phyloP scores from a whole-genome alignment of 129 eudicot species.

The Flaveria ramosissima region DNA sequence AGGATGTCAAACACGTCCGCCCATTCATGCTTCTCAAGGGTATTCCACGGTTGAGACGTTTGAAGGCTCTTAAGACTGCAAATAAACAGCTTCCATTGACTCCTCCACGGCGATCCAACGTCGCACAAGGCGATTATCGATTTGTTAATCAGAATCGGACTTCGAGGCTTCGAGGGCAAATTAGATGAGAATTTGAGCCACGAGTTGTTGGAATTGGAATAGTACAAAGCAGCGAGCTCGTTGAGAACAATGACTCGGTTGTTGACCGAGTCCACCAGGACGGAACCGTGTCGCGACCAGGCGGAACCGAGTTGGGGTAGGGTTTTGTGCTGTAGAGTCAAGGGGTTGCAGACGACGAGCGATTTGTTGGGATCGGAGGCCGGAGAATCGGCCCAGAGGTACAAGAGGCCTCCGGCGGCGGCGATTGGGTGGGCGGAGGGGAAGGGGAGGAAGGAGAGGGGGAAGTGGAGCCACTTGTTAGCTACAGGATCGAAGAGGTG shows the following conservation, averaged over 20 bases:
- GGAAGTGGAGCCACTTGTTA: slow-evolving; percentile 59
- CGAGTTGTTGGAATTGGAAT: slow-evolving; percentile 23
- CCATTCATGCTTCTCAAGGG: slow-evolving; percentile 73
- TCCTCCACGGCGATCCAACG: slow-evolving; percentile 93
- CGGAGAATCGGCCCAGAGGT: slow-evolving; percentile 71
- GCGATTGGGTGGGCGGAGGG: slow-evolving; percentile 72
- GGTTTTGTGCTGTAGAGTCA: slow-evolving; percentile 42
- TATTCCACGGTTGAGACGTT: slow-evolving; percentile 55
- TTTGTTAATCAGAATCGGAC: slow-evolving; percentile 59
- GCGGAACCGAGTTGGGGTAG: slow-evolving; percentile 95
- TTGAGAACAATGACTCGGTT: slow-evolving; percentile 65
- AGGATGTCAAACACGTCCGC: slow-evolving; percentile 86
- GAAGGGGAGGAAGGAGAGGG: slow-evolving; percentile 80
- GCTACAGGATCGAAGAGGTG: slow-evolving; percentile 39
- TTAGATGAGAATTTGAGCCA: slow-evolving; percentile 92
- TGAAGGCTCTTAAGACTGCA: slow-evolving; percentile 36
- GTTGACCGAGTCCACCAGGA: slow-evolving; percentile 52
- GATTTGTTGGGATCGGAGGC: slow-evolving; percentile 39
- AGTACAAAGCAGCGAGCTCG: slow-evolving; percentile 75
- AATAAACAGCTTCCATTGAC: slow-evolving; percentile 78
- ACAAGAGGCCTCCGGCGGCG: slow-evolving; percentile 69
- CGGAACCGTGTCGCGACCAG: slow-evolving; percentile 94
- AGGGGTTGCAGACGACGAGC: slow-evolving; percentile 69
- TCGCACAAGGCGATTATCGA: slow-evolving; percentile 67
- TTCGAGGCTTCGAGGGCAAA: slow-evolving; percentile 80